Conservation (phyloP, 2,329 filamentous ascomycete species). For the Aspergillus versicolor region DNA sequence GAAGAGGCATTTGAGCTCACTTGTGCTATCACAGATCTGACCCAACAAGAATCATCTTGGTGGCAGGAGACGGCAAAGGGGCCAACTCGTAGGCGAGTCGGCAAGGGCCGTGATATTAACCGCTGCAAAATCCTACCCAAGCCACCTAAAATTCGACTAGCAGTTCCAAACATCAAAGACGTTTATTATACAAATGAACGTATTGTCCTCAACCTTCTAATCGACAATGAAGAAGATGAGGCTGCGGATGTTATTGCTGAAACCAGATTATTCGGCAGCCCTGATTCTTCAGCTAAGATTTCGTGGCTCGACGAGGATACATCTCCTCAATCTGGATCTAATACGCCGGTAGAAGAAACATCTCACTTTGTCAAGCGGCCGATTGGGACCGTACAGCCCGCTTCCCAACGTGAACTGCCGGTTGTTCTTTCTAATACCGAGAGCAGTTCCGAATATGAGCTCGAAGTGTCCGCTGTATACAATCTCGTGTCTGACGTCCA, state of each 20-base stretch:
- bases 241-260: conserved; percentile 71
- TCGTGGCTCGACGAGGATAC: conserved; percentile 45
- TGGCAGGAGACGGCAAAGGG: conserved; percentile 42
- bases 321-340: conserved; percentile 18
- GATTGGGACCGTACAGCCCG: conserved; percentile 36
- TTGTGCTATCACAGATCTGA: conserved; percentile 57
- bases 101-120: conserved; percentile 50
- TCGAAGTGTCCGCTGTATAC: conserved; percentile 75
- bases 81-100: conserved; percentile 37
- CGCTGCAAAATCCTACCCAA: conserved; percentile 76
- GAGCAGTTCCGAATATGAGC: conserved; percentile 59
- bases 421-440: conserved; percentile 54
- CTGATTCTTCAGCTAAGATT: conserved; percentile 47
- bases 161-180: conserved; percentile 58
- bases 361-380: conserved; percentile 33
- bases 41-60: conserved; percentile 37
- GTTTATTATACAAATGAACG: conserved; percentile 85
- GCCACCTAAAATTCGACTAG: conserved; percentile 85
- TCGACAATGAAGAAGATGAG: conserved; percentile 81
- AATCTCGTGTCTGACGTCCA: conserved; percentile 75
- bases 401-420: conserved; percentile 30
- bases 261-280: conserved; percentile 62
- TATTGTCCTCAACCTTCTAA: conserved; percentile 65
- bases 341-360: conserved; percentile 27
- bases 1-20: conserved; percentile 66